Evolutionary conservation across 192 early-diverging fungal genomes (phyloP), one percentile per base, ranked within the genome.

Genomic region (Backusella circina): DNA sequence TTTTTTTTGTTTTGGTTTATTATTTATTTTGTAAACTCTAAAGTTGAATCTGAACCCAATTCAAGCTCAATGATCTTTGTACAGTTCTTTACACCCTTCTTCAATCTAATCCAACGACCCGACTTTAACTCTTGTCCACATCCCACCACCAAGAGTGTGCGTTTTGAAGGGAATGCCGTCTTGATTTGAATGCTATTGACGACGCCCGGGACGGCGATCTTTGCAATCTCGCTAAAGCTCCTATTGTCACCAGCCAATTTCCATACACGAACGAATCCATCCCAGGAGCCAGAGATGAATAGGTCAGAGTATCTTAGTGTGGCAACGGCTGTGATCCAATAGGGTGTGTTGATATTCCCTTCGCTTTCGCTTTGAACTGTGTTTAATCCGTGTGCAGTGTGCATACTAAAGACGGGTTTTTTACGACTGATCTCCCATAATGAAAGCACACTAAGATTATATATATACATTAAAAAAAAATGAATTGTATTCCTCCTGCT

Each of bases 401-500:
- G 79, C 57, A 90, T 84, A 7, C 94, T 91, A 74, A 92, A 97
- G 6, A 95, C 78, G 15, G 98, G 96, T 77, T 99, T 99, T 86
- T 99, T 99, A 75, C 91, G 92, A 74, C 89, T 89, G 31, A 91
- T 77, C 80, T 92, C 94, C 98, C 98, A 99, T 75, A 99, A 84
- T 32, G 94, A 98, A 54, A 99, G 90, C 0, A 93, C 88, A 13
- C 96, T 94, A 41, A 32, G 36, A 35, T 68, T n/a, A n/a, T n/a
- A n/a, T n/a, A n/a, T n/a, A n/a, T n/a, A n/a, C n/a, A n/a, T n/a
- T n/a, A n/a, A n/a, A n/a, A n/a, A n/a, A n/a, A n/a, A n/a, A n/a
- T n/a, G n/a, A n/a, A n/a, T n/a, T n/a, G n/a, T n/a, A n/a, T n/a
- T n/a, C n/a, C n/a, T n/a, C n/a, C n/a, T n/a, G n/a, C n/a, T n/a